Conservation (phyloP, 2,329 filamentous ascomycete species). For the Fusarium scirpi region DNA sequence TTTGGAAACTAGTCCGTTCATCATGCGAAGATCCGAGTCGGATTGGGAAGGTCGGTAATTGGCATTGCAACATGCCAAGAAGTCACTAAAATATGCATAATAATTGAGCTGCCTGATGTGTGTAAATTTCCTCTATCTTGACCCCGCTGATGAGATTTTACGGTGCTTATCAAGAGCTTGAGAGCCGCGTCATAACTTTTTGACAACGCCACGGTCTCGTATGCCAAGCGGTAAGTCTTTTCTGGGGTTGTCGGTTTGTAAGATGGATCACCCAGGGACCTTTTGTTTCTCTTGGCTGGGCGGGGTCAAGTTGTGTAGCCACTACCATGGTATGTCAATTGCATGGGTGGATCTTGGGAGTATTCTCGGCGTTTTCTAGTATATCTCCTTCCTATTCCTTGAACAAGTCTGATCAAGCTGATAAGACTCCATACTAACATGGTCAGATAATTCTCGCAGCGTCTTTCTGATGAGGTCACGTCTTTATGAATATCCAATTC, state of each 20-base stretch:
- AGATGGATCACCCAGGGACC: background rate
- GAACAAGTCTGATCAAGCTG: background rate
- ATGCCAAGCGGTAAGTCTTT: background rate
- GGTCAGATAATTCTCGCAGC: background rate
- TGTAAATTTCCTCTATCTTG: conserved; percentile 8
- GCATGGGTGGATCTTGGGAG: background rate
- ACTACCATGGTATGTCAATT: background rate
- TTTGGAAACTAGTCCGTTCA: conserved; percentile 29
- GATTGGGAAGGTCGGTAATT: conserved; percentile 37
- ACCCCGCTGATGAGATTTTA: background rate
- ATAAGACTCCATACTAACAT: background rate
- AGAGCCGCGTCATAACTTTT: background rate
- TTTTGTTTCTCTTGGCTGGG: conserved; percentile 27
- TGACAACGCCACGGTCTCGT: background rate
- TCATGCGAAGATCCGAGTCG: conserved; percentile 9
- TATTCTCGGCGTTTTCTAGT: background rate
- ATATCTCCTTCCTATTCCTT: background rate
- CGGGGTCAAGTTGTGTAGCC: background rate
- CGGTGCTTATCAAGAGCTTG: background rate
- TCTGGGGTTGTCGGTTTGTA: background rate
- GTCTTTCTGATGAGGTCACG: background rate
- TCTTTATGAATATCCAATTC: background rate
- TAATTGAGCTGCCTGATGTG: conserved; percentile 37
- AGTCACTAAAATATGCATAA: conserved; percentile 34
- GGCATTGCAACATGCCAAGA: conserved; percentile 39